Evolutionary conservation across 306 rosid genomes (phyloP).

Genomic region (Trifolium pratense): DNA sequence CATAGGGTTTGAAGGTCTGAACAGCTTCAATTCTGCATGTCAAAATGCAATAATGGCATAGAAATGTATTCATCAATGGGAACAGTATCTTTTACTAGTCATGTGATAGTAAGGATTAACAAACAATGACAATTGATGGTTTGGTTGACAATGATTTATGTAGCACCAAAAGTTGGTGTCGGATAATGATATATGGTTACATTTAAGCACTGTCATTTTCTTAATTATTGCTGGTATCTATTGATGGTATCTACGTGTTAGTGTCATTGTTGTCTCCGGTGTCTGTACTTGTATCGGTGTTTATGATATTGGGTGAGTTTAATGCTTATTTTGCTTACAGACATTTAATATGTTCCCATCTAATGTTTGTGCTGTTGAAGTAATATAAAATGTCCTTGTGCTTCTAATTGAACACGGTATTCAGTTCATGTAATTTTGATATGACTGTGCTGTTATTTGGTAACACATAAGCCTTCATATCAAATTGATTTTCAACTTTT

Average conservation of each 20-base stretch:
- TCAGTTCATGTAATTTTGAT: conserved; percentile 5
- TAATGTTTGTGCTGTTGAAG: background rate
- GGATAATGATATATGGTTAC: background rate
- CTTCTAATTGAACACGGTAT: background rate
- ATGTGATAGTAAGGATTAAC: background rate
- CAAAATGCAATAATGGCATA: conserved; percentile 5
- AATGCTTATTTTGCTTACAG: conserved; percentile 7
- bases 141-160: background rate
- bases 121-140: conserved; percentile 12
- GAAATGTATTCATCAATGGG: conserved; percentile 30
- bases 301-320: conserved; percentile 11
- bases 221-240: no score
- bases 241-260: no score
- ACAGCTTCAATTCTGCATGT: conserved; percentile 9
- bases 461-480: background rate
- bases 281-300: background rate
- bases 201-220: background rate
- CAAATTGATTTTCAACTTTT: background rate
- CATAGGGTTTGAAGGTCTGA: background rate
- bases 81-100: conserved; percentile 10
- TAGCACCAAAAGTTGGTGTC: background rate
- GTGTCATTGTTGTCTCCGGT: background rate
- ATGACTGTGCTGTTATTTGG: background rate
- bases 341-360: background rate
- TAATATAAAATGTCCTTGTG: background rate